Conservation (phyloP, 2,329 filamentous ascomycete species). For the Diatrype stigma region DNA sequence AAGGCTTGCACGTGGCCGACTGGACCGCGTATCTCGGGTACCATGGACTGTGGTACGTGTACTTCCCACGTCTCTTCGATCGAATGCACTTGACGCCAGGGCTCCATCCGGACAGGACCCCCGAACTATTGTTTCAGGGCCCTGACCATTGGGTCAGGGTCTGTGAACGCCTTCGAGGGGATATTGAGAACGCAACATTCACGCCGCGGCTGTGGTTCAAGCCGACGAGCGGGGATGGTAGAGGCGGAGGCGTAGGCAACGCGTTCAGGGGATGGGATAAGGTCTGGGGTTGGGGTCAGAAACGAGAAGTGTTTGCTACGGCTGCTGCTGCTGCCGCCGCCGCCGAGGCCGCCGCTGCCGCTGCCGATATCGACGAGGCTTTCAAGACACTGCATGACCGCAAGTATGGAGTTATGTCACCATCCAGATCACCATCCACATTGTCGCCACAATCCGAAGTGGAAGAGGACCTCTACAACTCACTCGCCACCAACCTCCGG, state of each 20-base stretch:
- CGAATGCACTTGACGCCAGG: too few species aligned
- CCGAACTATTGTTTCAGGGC: too few species aligned
- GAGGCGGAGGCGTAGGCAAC: too few species aligned
- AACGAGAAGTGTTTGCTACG: neutral
- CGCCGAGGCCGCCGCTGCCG: too few species aligned
- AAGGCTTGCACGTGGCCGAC: slow-evolving; percentile 36
- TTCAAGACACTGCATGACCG: too few species aligned
- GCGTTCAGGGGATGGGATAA: neutral
- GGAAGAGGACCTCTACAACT: neutral
- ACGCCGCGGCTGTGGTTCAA: too few species aligned
- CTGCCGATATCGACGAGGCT: too few species aligned
- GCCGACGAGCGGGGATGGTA: neutral
- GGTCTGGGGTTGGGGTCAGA: neutral
- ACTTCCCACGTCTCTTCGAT: slow-evolving; percentile 19
- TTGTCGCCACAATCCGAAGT: neutral
- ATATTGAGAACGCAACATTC: neutral
- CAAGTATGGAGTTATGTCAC: neutral
- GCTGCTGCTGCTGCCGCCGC: too few species aligned
- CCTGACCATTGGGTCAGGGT: neutral
- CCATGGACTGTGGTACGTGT: slow-evolving; percentile 33
- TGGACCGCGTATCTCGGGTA: slow-evolving; percentile 37
- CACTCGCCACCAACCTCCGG: neutral
- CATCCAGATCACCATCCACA: neutral
- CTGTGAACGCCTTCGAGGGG: neutral
- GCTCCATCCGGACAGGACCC: too few species aligned